These are phyloP conservation scores for Bocquillonia castaneifolia DNA, from an alignment of 441 rosid species.

Conservation along the genomic window DNA sequence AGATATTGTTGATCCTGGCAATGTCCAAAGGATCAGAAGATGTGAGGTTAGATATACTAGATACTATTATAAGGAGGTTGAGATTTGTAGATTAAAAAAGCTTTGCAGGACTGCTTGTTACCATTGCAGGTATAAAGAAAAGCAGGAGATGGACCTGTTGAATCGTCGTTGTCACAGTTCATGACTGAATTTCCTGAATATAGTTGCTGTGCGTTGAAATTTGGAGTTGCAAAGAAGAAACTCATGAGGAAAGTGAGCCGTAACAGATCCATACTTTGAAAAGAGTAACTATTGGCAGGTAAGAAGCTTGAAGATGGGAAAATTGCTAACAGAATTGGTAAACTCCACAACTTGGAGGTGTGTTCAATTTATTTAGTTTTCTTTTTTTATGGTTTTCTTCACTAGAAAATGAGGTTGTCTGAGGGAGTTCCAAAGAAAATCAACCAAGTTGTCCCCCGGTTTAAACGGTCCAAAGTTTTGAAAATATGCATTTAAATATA, in stretches of 20 bases:
- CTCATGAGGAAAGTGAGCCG: not conserved
- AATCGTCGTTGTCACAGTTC: conserved; percentile 13
- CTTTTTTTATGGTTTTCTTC: not conserved
- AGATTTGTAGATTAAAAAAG: conserved; percentile 38
- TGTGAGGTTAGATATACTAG: conserved; percentile 30
- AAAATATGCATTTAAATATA: not conserved
- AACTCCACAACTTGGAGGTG: not conserved
- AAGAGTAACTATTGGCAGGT: not conserved
- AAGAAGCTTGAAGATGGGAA: not conserved
- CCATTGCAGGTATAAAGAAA: conserved; percentile 34
- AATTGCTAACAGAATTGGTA: not conserved
- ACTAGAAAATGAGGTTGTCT: not conserved
- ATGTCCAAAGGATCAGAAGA: conserved; percentile 29
- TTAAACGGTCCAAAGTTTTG: not conserved
- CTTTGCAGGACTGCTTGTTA: conserved; percentile 20
- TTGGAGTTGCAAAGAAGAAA: conserved; percentile 2
- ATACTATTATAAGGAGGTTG: conserved; percentile 30
- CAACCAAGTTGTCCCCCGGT: not conserved
- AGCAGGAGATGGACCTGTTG: conserved; percentile 15
- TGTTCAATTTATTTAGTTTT: no score
- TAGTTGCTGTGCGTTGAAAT: conserved; percentile 18
- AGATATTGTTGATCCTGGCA: conserved; percentile 32
- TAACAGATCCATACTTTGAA: not conserved
- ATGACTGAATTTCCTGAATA: conserved; percentile 20
- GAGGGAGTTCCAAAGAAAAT: not conserved